Base-by-base conservation (phyloP, 1,284 basidiomycete species). In the Austroboletus niveus region DNA sequence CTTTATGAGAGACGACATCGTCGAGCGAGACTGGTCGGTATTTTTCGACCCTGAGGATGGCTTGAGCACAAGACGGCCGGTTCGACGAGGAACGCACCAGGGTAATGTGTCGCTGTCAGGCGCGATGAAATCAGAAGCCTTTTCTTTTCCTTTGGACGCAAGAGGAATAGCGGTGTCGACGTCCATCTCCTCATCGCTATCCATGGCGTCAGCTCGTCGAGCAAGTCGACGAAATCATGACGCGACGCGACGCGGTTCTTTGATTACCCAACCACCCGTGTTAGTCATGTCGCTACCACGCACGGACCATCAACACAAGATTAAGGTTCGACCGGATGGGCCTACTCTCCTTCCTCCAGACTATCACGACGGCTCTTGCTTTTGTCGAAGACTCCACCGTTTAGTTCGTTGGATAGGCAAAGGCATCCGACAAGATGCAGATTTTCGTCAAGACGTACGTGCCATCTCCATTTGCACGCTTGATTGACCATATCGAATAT, bases 391-490 rank as follows among this genome's bases (percentile, higher is more conserved):
- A 91, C 87, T 91, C 88, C 88, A 91, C 72, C 87, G 82, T 83
- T 83, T 60, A 79, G 60, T 62, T 83, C 84, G 86, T 83, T 91
- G 88, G 88, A 91, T 72, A 91, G 88, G 88, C 84, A 75, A 72
- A 78, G 73, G 85, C 82, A 75, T 82, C 79, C 75, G 74, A 69
- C 65, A 77, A 71, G 58, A 91, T 95, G 93, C 93, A 94, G 76
- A 94, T 95, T 71, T 95, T 95, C 75, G 92, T 95, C 56, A 95
- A 95, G 77, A 94, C 92, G 91, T 90, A 62, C 58, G 87, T 78
- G 22, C 22, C 22, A 24, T 24, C 22, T 24, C 22, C 22, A 24
- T 24, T 24, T 24, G 22, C 22, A 2, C 22, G 22, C 22, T 24
- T 24, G 22, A 24, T 24, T 24, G 22, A 24, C 22, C 22, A 4